These are phyloP conservation scores for Chaetomium tenue DNA, from an alignment of 495 filamentous ascomycete species.

Conservation along the genomic window DNA sequence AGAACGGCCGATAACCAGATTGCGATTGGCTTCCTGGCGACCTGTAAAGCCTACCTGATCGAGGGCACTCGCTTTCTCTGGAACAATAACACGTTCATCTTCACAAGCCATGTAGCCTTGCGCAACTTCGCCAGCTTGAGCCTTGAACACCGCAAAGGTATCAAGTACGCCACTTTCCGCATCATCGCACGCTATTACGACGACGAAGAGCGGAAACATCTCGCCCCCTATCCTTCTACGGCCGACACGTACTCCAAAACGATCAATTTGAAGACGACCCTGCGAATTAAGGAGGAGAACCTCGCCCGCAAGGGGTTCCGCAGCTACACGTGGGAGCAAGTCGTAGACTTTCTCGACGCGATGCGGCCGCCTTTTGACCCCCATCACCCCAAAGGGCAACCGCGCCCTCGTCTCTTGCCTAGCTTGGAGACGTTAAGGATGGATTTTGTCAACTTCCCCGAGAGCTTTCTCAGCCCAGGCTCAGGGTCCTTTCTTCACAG, in stretches of 20 bases:
- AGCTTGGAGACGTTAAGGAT: slow-evolving; percentile 42
- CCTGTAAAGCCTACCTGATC: slow-evolving; percentile 42
- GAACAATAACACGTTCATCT: slow-evolving; percentile 48
- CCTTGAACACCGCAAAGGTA: slow-evolving; percentile 33
- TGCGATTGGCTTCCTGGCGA: slow-evolving; percentile 45
- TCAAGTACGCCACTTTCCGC: slow-evolving; percentile 45
- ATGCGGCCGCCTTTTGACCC: slow-evolving; percentile 41
- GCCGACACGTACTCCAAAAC: slow-evolving; percentile 17
- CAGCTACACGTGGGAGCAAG: slow-evolving; percentile 49
- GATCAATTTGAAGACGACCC: slow-evolving; percentile 34
- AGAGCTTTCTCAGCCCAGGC: slow-evolving; percentile 36
- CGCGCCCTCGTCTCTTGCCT: slow-evolving; percentile 43
- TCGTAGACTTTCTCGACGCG: slow-evolving; percentile 45
- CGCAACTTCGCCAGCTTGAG: slow-evolving; percentile 41
- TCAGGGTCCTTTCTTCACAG: slow-evolving; percentile 34
- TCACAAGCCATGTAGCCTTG: slow-evolving; percentile 45
- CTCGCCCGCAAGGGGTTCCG: slow-evolving; percentile 45
- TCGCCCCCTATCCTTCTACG: slow-evolving; percentile 22
- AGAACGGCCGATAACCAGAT: slow-evolving; percentile 37
- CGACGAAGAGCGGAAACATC: slow-evolving; percentile 38
- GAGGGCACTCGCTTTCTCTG: slow-evolving; percentile 46
- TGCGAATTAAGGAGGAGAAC: slow-evolving; percentile 37
- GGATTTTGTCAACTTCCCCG: slow-evolving; percentile 49
- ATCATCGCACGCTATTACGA: slow-evolving; percentile 50
- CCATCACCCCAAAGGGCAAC: slow-evolving; percentile 23